Conservation (phyloP, 106 monocot genomes). For the Vanilla planifolia region DNA sequence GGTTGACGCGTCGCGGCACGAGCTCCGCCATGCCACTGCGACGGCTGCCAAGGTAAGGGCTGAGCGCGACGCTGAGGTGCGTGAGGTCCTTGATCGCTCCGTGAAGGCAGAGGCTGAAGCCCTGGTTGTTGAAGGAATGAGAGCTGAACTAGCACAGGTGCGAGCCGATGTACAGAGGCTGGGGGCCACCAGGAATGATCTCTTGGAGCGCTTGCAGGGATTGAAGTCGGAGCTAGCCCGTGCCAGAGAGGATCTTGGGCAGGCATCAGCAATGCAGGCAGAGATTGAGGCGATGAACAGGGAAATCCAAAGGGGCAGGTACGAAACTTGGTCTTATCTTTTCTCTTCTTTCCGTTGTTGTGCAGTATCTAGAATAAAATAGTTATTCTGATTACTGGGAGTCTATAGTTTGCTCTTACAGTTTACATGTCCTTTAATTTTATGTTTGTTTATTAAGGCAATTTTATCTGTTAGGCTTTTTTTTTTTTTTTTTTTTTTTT, state of each 20-base stretch:
- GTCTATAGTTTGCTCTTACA: too few species aligned
- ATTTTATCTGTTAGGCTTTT: too few species aligned
- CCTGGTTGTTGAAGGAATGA: slow-evolving; percentile 21
- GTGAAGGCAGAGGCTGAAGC: slow-evolving; percentile 41
- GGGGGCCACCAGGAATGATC: slow-evolving; percentile 16
- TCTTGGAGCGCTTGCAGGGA: slow-evolving; percentile 23
- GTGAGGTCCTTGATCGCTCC: slow-evolving; percentile 26
- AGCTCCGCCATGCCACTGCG: slow-evolving; percentile 33
- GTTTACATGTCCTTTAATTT: too few species aligned
- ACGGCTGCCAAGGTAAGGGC: slow-evolving; percentile 17
- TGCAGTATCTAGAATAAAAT: too few species aligned
- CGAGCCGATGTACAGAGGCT: slow-evolving; percentile 30
- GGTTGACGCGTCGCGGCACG: slow-evolving; percentile 32
- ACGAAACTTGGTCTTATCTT: too few species aligned
- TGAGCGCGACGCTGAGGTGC: slow-evolving; percentile 42
- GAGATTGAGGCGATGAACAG: slow-evolving; percentile 41
- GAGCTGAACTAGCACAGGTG: slow-evolving; percentile 34
- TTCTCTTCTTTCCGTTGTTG: too few species aligned
- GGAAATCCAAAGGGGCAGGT: slow-evolving; percentile 65
- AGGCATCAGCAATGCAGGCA: slow-evolving; percentile 5
- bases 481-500: too few species aligned
- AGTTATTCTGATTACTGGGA: too few species aligned
- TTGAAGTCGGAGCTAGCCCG: slow-evolving; percentile 18
- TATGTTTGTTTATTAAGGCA: too few species aligned
- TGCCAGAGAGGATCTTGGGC: slow-evolving; percentile 20